Evolutionary conservation across 139 green algal genomes (phyloP).

Genomic region (Yamagishiella unicocca): DNA sequence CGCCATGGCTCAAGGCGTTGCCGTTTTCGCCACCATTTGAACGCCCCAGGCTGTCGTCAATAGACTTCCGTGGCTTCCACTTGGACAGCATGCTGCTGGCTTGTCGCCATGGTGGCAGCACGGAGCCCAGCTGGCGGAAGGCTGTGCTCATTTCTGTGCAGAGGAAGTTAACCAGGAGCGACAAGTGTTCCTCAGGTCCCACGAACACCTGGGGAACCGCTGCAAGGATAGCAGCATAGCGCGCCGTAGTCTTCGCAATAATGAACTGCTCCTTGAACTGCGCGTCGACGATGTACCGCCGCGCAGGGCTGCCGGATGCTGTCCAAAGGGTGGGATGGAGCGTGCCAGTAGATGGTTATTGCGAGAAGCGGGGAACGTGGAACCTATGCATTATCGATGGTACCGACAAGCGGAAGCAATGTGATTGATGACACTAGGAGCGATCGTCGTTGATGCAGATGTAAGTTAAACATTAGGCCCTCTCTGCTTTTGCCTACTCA

Average conservation of each 20-base stretch:
- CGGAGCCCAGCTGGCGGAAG: slow-evolving; percentile 66
- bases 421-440: too few relatives aligned
- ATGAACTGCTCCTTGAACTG: slow-evolving; percentile 65
- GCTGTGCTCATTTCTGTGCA: slow-evolving; percentile 74
- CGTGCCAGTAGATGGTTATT: too few relatives aligned
- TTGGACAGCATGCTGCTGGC: slow-evolving; percentile 76
- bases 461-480: too few relatives aligned
- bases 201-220: slow-evolving; percentile 66
- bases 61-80: slow-evolving; percentile 60
- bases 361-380: too few relatives aligned
- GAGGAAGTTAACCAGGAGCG: slow-evolving; percentile 63
- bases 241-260: slow-evolving; percentile 59
- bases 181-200: slow-evolving; percentile 50
- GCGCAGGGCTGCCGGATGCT: background rate
- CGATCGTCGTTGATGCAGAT: too few relatives aligned
- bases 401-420: too few relatives aligned
- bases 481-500: background rate
- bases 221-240: slow-evolving; percentile 57
- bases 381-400: too few relatives aligned
- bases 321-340: background rate
- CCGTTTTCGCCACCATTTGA: too few relatives aligned
- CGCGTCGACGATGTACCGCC: slow-evolving; percentile 55
- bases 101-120: slow-evolving; percentile 79
- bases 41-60: slow-evolving; percentile 13
- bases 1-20: too few relatives aligned